phyloP scores from a whole-genome alignment of 2,329 filamentous ascomycete species.

The Ophidiomyces ophidiicola region DNA sequence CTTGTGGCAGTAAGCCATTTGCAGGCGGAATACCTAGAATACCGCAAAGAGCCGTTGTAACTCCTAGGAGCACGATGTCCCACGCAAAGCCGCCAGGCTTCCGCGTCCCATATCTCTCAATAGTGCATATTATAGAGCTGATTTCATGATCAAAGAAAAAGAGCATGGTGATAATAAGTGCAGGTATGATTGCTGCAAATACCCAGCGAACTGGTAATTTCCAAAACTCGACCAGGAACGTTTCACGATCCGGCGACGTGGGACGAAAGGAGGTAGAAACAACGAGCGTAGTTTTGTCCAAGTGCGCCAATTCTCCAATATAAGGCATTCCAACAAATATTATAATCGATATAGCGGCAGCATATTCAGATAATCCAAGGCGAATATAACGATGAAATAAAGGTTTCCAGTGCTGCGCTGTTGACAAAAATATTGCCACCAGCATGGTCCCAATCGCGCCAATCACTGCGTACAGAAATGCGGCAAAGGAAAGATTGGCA shows the following conservation, averaged over 20 bases:
- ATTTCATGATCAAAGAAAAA: slow-evolving; percentile 62
- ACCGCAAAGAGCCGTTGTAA: slow-evolving; percentile 52
- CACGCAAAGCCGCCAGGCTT: slow-evolving; percentile 54
- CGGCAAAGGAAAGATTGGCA: slow-evolving; percentile 44
- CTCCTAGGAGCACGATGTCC: slow-evolving; percentile 51
- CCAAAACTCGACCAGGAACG: slow-evolving; percentile 55
- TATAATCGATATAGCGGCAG: slow-evolving; percentile 54
- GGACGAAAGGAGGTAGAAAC: slow-evolving; percentile 47
- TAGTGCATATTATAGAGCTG: slow-evolving; percentile 55
- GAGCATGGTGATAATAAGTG: slow-evolving; percentile 51
- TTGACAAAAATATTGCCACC: slow-evolving; percentile 49
- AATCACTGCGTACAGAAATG: slow-evolving; percentile 54
- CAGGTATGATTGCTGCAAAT: slow-evolving; percentile 50
- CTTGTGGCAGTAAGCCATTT: slow-evolving; percentile 54
- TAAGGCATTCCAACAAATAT: slow-evolving; percentile 53
- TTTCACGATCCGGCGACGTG: slow-evolving; percentile 41
- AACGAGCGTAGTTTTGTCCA: slow-evolving; percentile 48
- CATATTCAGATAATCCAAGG: slow-evolving; percentile 51
- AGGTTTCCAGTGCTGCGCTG: slow-evolving; percentile 49
- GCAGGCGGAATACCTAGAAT: slow-evolving; percentile 54
- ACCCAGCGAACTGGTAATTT: slow-evolving; percentile 47
- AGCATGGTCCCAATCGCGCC: slow-evolving; percentile 53
- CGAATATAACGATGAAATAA: slow-evolving; percentile 51
- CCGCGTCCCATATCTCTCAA: slow-evolving; percentile 46
- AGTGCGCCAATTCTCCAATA: slow-evolving; percentile 44